These are phyloP conservation scores for Monilinia laxa DNA, from an alignment of 2,329 filamentous ascomycete genomes.

Conservation along the genomic window DNA sequence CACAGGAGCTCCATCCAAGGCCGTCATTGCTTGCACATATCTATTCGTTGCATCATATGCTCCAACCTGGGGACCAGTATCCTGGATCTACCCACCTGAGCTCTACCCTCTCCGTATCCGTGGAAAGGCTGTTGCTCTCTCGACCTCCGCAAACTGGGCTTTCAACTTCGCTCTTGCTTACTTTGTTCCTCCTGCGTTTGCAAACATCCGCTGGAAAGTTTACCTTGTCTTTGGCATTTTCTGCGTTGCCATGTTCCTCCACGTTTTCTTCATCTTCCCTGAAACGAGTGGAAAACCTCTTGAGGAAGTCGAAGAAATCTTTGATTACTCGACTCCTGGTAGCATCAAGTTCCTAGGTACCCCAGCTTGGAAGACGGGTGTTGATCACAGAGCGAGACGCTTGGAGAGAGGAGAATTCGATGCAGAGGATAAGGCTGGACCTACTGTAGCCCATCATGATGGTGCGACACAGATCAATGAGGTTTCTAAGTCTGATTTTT, in stretches of 20 bases:
- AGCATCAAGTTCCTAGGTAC: slow-evolving; percentile 36
- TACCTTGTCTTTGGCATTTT: slow-evolving; percentile 56
- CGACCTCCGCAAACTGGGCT: slow-evolving; percentile 52
- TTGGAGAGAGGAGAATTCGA: slow-evolving; percentile 38
- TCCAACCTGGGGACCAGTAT: slow-evolving; percentile 52
- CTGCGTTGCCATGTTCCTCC: slow-evolving; percentile 50
- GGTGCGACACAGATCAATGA: slow-evolving; percentile 13
- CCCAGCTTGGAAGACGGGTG: slow-evolving; percentile 38
- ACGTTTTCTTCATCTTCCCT: slow-evolving; percentile 56
- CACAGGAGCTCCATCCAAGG: slow-evolving; percentile 51
- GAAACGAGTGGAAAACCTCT: slow-evolving; percentile 57
- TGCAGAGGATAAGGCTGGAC: slow-evolving; percentile 35
- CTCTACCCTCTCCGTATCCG: slow-evolving; percentile 50
- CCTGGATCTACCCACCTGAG: slow-evolving; percentile 52
- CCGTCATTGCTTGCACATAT: slow-evolving; percentile 65
- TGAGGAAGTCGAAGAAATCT: slow-evolving; percentile 53
- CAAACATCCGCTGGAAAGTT: slow-evolving; percentile 50
- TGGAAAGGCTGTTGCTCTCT: slow-evolving; percentile 54
- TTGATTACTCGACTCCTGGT: slow-evolving; percentile 42
- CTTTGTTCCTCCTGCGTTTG: slow-evolving; percentile 49
- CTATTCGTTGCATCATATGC: slow-evolving; percentile 58
- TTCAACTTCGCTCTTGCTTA: slow-evolving; percentile 53
- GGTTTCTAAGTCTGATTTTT: slow-evolving; percentile 15
- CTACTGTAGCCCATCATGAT: slow-evolving; percentile 14
- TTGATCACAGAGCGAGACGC: slow-evolving; percentile 30